phyloP scores from a whole-genome alignment of 2,329 filamentous ascomycete species.

The Colletotrichum australisinense region DNA sequence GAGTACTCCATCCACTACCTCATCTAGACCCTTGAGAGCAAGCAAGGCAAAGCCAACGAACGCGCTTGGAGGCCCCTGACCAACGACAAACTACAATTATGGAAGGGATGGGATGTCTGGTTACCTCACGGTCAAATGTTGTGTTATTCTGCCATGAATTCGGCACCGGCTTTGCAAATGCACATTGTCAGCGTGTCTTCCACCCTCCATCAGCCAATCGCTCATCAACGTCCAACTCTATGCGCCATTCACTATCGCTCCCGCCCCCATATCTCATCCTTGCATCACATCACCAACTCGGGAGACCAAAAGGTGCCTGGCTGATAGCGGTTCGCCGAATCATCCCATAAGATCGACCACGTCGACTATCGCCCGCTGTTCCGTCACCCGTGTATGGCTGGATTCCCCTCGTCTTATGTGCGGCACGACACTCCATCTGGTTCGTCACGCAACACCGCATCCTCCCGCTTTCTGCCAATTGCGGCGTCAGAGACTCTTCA shows the following conservation, averaged over 20 bases:
- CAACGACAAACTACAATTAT: neutral
- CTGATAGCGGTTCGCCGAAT: constrained; percentile 1
- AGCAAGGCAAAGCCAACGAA: neutral
- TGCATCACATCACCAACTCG: constrained; percentile 28
- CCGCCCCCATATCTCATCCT: constrained; percentile 13
- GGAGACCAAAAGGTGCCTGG: neutral
- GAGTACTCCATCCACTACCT: constrained; percentile 2
- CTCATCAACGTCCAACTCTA: neutral
- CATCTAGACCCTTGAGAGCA: neutral
- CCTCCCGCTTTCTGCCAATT: constrained; percentile 10
- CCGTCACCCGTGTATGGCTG: constrained; percentile 12
- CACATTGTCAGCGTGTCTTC: neutral
- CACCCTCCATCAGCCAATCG: neutral
- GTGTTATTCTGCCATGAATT: neutral
- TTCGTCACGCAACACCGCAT: constrained; percentile 5
- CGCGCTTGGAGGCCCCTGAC: neutral
- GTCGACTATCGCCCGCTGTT: neutral
- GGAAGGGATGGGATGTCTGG: neutral
- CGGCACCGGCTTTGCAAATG: neutral
- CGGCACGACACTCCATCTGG: constrained; percentile 1
- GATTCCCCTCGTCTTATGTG: constrained; percentile 7
- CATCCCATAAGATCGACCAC: constrained; percentile 13
- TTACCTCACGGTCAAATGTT: constrained; percentile 2
- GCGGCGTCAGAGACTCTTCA: neutral
- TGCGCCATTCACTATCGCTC: neutral